Evolutionary conservation across 495 filamentous ascomycete species (phyloP).

Genomic region (Halenospora varia): DNA sequence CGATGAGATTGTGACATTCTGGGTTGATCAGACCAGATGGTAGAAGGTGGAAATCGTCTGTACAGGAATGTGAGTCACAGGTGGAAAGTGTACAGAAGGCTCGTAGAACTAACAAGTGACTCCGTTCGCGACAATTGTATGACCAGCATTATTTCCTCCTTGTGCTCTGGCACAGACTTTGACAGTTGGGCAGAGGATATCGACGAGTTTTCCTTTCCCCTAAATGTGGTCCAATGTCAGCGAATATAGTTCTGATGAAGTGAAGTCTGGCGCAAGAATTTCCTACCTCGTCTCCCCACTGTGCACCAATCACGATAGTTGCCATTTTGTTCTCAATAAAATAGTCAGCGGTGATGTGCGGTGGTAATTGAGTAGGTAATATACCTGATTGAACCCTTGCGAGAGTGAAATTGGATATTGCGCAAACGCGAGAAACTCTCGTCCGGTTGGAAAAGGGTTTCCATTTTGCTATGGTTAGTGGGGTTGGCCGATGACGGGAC

Average conservation of each 20-base stretch:
- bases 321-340: neutral
- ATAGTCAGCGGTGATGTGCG: too few species aligned
- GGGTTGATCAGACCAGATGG: constrained; percentile 73
- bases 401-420: too few species aligned
- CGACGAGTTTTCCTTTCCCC: constrained; percentile 71
- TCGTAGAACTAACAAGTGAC: too few species aligned
- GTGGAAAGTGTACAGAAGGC: too few species aligned
- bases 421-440: too few species aligned
- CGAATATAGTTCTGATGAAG: neutral
- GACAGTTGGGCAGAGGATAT: constrained; percentile 56
- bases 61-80: too few species aligned
- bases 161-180: constrained; percentile 59
- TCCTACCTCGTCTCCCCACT: constrained; percentile 9
- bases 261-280: neutral
- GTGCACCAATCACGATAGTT: constrained; percentile 4
- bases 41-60: constrained; percentile 67
- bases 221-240: constrained; percentile 41
- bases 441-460: too few species aligned
- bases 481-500: too few species aligned
- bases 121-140: constrained; percentile 57
- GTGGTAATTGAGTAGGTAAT: too few species aligned
- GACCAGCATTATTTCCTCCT: constrained; percentile 64
- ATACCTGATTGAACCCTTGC: too few species aligned
- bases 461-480: too few species aligned
- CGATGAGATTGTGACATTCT: constrained; percentile 75